Percentiles rank a stretch among this genome's conserved stretches.
These are phyloP conservation scores for Metroxylon sagu DNA, from an alignment of 176 grass and related monocot genomes.

Conservation along the genomic window DNA sequence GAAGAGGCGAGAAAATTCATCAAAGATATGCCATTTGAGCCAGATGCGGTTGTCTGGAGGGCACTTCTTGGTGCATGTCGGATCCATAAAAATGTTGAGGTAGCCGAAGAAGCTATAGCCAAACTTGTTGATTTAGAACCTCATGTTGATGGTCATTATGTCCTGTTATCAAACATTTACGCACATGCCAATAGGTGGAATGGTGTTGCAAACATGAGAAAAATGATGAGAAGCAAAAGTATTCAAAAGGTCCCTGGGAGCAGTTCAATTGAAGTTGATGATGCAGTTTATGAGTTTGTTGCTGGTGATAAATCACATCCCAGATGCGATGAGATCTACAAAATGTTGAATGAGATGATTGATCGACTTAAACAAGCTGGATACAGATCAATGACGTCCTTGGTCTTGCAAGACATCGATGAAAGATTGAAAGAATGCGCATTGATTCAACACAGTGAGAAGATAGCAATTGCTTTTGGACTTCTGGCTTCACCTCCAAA, in stretches of 20 bases:
- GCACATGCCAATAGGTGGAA: conserved; percentile 56
- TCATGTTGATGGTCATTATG: conserved; percentile 49
- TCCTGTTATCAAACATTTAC: conserved; percentile 60
- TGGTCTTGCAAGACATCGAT: conserved; percentile 56
- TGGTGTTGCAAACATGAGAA: conserved; percentile 59
- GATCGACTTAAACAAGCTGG: conserved; percentile 36
- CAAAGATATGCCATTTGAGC: conserved; percentile 40
- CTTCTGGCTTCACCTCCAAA: conserved; percentile 39
- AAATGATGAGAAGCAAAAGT: conserved; percentile 28
- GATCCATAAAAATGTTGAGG: conserved; percentile 57
- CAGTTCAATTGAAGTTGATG: conserved; percentile 52
- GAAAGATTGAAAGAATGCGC: conserved; percentile 37
- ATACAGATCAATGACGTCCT: conserved; percentile 49
- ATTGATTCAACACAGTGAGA: conserved; percentile 66
- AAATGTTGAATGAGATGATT: conserved; percentile 51
- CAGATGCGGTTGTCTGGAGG: conserved; percentile 60
- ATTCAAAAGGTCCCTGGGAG: conserved; percentile 56
- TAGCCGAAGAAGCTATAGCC: conserved; percentile 55
- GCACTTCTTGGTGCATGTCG: conserved; percentile 61
- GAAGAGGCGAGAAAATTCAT: conserved; percentile 51
- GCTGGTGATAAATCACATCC: conserved; percentile 48
- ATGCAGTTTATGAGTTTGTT: conserved; percentile 33
- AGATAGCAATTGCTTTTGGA: conserved; percentile 58
- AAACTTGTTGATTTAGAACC: conserved; percentile 46
- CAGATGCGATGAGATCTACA: conserved; percentile 44